Base-by-base conservation (phyloP, 345 rosid species). In the Citrus australasica region DNA sequence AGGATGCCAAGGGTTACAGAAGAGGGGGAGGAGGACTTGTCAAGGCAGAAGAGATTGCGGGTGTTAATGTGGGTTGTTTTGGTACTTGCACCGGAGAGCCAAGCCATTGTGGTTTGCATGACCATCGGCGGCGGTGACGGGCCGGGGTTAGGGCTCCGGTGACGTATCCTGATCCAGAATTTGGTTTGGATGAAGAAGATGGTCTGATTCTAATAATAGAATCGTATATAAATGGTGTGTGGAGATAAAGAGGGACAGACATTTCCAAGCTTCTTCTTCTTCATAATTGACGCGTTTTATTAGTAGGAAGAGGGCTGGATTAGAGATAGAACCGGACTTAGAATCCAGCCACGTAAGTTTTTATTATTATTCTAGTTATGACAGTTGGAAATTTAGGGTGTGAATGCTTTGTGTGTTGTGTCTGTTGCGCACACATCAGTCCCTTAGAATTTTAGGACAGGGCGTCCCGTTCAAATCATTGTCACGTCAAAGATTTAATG, bases 1-100 rank as follows among this genome's bases (percentile, higher is more conserved):
- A 90, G 86, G 78, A 88, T 88, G 14, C 81, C 83, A 27, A 90
- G 88, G 70, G 51, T 48, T 4, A 62, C 56, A 5, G 81, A 51
- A 63, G 83, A 11, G 25, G 58, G 6, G 19, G 58, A 51, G 59
- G 83, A 17, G 22, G 81, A 22, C 40, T 69, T 73, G 63, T 74
- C 67, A 32, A 71, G 32, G 70, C 35, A 25, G 58, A 64, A 35
- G 80, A 61, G 71, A 53, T 25, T 55, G 71, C 53, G 32, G 83
- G 62, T 11, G 67, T 61, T 19, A 19, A 19, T 51, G 38, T 21
- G 7, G 25, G 38, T 53, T 13, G 33, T 33, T 60, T 35, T 7
- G 17, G 58, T 55, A 67, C 48, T 59, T 33, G 77, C 67, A 68
- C 79, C 63, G 9, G 80, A 74, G 28, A 73, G 77, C 82, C 80